phyloP scores from a whole-genome alignment of 257 asterid species.

The Scutellaria baicalensis region DNA sequence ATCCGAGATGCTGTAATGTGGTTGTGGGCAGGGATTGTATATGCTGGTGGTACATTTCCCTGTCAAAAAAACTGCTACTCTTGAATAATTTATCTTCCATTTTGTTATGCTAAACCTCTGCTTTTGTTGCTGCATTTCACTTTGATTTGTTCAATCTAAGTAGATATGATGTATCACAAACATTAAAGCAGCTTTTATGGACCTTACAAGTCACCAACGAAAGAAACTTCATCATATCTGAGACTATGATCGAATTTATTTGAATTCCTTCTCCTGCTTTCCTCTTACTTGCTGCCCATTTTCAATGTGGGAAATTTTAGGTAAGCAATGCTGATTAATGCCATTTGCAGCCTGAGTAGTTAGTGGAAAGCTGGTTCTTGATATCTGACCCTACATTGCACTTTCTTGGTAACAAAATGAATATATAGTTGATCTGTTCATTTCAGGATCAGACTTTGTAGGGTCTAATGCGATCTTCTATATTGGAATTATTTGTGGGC shows the following conservation, averaged over 20 bases:
- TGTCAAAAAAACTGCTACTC: slow-evolving; percentile 1
- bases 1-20: neutral
- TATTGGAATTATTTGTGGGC: neutral
- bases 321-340: neutral
- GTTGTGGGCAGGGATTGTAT: neutral
- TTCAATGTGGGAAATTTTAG: neutral
- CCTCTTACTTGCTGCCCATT: neutral
- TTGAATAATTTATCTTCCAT: slow-evolving; percentile 15
- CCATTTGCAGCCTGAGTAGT: neutral
- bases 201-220: neutral
- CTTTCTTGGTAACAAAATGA: neutral
- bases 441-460: too few relatives aligned
- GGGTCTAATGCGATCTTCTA: neutral
- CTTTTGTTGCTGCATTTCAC: slow-evolving; percentile 7
- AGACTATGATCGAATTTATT: neutral
- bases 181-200: neutral
- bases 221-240: neutral
- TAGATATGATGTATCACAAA: slow-evolving; percentile 6
- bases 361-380: neutral
- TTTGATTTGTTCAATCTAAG: neutral
- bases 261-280: neutral
- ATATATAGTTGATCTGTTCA: too few relatives aligned
- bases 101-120: neutral
- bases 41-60: neutral
- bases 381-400: neutral